phyloP scores from a whole-genome alignment of 2,329 filamentous ascomycete species.

The Penicillium sp. region DNA sequence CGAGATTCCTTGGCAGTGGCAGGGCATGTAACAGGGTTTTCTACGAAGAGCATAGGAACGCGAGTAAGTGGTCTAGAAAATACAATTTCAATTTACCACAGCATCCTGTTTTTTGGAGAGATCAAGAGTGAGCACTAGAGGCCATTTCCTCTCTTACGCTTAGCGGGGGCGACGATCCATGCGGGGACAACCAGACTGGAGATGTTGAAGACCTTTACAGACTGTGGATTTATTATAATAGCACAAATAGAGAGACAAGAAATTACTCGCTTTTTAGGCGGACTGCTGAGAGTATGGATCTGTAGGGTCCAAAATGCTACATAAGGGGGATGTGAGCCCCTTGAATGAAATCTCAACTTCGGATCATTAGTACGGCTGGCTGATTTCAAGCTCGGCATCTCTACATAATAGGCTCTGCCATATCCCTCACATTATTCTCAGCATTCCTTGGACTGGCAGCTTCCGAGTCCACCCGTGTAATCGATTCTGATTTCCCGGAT shows the following conservation, averaged over 20 bases:
- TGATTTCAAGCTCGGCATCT: not conserved
- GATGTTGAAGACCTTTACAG: not conserved
- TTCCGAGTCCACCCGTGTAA: slow-evolving; percentile 19
- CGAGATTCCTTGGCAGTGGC: not conserved
- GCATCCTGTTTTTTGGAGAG: not conserved
- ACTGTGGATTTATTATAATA: not conserved
- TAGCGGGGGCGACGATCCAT: slow-evolving; percentile 5
- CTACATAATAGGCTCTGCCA: not conserved
- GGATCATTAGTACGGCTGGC: too few species aligned
- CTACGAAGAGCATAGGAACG: not conserved
- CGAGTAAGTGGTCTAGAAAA: not conserved
- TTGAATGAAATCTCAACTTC: not conserved
- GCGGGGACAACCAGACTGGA: not conserved
- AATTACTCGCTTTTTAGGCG: not conserved
- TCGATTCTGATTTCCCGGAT: slow-evolving; percentile 55
- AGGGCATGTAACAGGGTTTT: not conserved
- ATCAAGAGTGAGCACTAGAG: not conserved
- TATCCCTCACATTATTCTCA: slow-evolving; percentile 1
- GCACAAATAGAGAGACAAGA: not conserved
- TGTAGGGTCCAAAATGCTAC: not conserved
- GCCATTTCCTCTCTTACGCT: slow-evolving; percentile 8
- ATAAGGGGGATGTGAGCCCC: not conserved
- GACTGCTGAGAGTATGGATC: not conserved
- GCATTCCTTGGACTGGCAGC: slow-evolving; percentile 4
- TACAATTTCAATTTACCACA: not conserved